These are phyloP conservation scores for Santalum album DNA, from an alignment of 164 flowering plant species.

Conservation along the genomic window DNA sequence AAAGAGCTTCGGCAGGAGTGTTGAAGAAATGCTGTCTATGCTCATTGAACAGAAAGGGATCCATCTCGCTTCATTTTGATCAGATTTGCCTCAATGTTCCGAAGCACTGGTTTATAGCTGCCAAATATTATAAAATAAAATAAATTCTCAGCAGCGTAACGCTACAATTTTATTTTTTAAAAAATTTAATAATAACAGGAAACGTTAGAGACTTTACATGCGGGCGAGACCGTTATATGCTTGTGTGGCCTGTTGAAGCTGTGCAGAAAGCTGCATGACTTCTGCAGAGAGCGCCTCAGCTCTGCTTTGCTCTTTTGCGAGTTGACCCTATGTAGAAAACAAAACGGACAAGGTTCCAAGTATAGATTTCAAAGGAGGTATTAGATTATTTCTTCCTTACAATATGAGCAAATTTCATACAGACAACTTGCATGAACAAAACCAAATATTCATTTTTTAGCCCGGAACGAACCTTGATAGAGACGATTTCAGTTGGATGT, in stretches of 20 bases:
- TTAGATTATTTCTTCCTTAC: background rate
- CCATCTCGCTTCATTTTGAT: constrained; percentile 86
- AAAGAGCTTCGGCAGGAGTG: background rate
- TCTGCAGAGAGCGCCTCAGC: constrained; percentile 82
- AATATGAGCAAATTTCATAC: background rate
- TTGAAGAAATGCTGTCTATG: too few relatives aligned
- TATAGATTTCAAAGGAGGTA: background rate
- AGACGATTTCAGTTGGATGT: constrained; percentile 33
- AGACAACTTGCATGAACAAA: too few relatives aligned
- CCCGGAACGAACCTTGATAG: constrained; percentile 49
- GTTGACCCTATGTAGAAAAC: constrained; percentile 36
- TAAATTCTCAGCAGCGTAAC: too few relatives aligned
- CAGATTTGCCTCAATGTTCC: constrained; percentile 77
- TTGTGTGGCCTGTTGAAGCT: constrained; percentile 68
- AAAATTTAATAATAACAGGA: too few relatives aligned
- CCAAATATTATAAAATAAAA: background rate
- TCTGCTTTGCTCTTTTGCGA: constrained; percentile 76
- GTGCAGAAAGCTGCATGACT: constrained; percentile 74
- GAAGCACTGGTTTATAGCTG: constrained; percentile 86
- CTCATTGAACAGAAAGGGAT: constrained; percentile 44
- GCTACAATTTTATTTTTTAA: too few relatives aligned
- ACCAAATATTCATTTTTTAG: background rate
- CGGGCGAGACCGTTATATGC: constrained; percentile 66
- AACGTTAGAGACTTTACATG: constrained; percentile 29
- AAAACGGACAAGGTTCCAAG: background rate